phyloP scores from a whole-genome alignment of 257 asterid genomes.

The Ilex aquifolium region DNA sequence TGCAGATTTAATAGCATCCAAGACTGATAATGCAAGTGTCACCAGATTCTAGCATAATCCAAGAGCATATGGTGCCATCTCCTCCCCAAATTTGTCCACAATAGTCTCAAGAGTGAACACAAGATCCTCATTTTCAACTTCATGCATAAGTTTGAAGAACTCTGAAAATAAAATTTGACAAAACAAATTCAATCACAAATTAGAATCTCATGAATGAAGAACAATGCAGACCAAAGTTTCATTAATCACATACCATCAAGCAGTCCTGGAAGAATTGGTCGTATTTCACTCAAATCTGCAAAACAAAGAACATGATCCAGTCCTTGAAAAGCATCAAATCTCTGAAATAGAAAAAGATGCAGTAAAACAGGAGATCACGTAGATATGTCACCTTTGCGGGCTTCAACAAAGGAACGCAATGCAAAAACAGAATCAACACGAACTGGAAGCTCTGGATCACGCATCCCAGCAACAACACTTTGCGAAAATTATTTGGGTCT shows the following conservation, averaged over 20 bases:
- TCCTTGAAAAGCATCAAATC: conserved; percentile 12
- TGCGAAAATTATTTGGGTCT: conserved; percentile 79
- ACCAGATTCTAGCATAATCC: conserved; percentile 99
- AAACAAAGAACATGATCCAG: conserved; percentile 3
- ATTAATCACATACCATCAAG: conserved; percentile 68
- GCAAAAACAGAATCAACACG: conserved; percentile 99
- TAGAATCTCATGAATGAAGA: conserved; percentile 2
- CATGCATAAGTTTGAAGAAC: conserved; percentile 93
- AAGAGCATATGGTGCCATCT: conserved; percentile 97
- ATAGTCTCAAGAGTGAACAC: conserved; percentile 96
- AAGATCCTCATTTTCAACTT: conserved; percentile 99
- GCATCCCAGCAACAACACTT: conserved; percentile 97
- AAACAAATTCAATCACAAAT: conserved; percentile 8
- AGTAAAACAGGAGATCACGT: conserved; percentile 6
- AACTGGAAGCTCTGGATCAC: conserved; percentile 95
- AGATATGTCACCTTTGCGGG: conserved; percentile 67
- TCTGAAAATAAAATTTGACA: conserved; percentile 36
- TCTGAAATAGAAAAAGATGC: neutral
- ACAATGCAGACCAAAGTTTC: conserved; percentile 1
- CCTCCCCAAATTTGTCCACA: conserved; percentile 99
- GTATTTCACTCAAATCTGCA: conserved; percentile 78
- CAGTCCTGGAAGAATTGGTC: conserved; percentile 90
- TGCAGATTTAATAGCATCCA: conserved; percentile 5
- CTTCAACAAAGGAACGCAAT: conserved; percentile 88
- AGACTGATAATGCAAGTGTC: conserved; percentile 12